Base-by-base conservation (phyloP, 768 basidiomycete species). In the Tricholoma terreum region DNA sequence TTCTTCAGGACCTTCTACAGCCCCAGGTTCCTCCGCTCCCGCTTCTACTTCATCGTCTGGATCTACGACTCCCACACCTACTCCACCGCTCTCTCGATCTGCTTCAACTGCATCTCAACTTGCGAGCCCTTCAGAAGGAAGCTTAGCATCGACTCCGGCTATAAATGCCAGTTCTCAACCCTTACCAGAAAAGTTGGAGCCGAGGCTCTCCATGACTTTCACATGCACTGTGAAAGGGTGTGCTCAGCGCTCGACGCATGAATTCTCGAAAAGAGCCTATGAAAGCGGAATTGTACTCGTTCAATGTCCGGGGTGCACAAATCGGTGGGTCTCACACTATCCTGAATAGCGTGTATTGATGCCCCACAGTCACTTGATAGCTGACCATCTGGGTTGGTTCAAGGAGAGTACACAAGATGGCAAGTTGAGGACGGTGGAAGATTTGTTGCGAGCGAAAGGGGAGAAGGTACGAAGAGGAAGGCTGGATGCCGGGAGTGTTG, bases 321-420 rank as follows among this genome's bases (percentile, higher is more conserved):
- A 90, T 65, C 77, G 95, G 90, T 93, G 67, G 53, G 85, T 72
- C 11, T 12, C n/a, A n/a, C n/a, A 10, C 48, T n/a, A 19, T 27
- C 17, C 30, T 30, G 57, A 27, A 7, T 24, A 57, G 21, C 54
- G 45, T 31, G 14, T 46, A n/a, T 12, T 38, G 4, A n/a, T 42
- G 21, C 27, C 17, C 54, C 34, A 21, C 59, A 92, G 90, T 30
- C 90, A 92, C 70, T 74, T 94, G 9, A 92, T 94, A 62, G 94
- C 94, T 4, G 94, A 96, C 67, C 87, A 96, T 64, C 73, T 96
- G 11, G 90, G 89, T 1, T 96, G 94, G 94, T 96, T 96, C 76
- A 86, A 91, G 64, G 91, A 94, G 27, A 81, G 75, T 58, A 93
- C 89, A 5, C 73, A 84, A 58, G 84, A 84, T 4, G 91, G 90